Evolutionary conservation across 768 basidiomycete genomes (phyloP), one percentile per base, ranked within the genome.

Genomic region (Psilocybe tampanensis): DNA sequence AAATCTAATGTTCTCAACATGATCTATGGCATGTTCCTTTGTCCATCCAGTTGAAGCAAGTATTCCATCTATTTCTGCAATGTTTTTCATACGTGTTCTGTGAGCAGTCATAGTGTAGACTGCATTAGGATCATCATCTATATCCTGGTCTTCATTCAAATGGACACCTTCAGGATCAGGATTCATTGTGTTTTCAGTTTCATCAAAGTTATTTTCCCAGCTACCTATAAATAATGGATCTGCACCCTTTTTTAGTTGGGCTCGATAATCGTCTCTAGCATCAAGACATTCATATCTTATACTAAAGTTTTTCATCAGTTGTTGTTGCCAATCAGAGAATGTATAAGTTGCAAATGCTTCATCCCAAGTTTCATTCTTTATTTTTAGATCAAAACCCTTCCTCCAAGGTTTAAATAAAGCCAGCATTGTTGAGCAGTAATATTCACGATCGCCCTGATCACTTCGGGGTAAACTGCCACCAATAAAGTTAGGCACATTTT

Each of bases 391-490:
- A 6, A 15, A 8, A 41, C 11, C 12, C 3, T 7, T 21, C 39
- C 66, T 34, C 74, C 72, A 75, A 1, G 72, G 70, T 50, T 64
- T 67, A 23, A 71, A 69, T 0, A 71, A 50, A 3, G 63, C 62
- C 3, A 69, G 19, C 68, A 70, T 70, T 13, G 61, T 60, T 21
- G 56, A 41, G 47, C 68, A 72, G 39, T 74, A 74, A 42, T 64
- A 70, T 33, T 76, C 69, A 15, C 63, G 42, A 56, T 74, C 72
- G 1, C 68, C 72, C 39, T 52, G 36, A 48, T 74, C 71, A 9
- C 51, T 6, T 9, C 66, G 49, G 5, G 72, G 72, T 2, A 71
- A 51, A 3, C 54, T 47, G 1, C 58, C 63, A 3, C 69, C 69
- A 0, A 70, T 47, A 58, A 71, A 72, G 50, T 69, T 68, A 0